Base-by-base conservation (phyloP, 768 basidiomycete species). In the Leccinellum rugosiceps region DNA sequence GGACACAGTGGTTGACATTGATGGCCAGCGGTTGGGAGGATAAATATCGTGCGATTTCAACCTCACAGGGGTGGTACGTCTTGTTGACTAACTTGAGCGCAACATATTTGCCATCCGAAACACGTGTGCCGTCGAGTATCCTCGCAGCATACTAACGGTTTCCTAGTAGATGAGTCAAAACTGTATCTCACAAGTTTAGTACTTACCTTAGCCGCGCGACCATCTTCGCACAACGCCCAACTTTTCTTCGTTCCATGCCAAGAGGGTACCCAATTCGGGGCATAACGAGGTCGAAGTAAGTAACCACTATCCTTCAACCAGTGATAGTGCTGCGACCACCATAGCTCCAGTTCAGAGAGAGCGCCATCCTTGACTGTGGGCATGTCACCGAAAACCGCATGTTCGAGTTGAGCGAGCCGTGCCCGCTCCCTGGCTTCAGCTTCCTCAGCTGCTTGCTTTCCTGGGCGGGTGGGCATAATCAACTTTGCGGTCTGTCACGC, bases 1-100 rank as follows among this genome's bases (percentile, higher is more conserved):
- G 74, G 2, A 75, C 64, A 13, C 75, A 76, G 48, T 77, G 73
- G 28, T 77, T 80, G 14, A 21, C 56, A 21, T 32, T 19, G 1
- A 0, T 38, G 0, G n/a, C 45, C 1, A 65, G 43, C 0, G 23
- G 0, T 14, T 48, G 23, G 0, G 57, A 57, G 6, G 60, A 60
- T 52, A 65, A 67, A 13, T 63, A 67, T 65, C 58, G 46, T 0
- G 53, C 60, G 32, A 79, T 74, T 1, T 68, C 59, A 11, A 68
- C 52, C 35, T 80, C 77, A 0, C 66, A 14, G 15, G 72, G 64
- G 48, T 66, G 61, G 41, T 43, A 1, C 10, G 28, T 5, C 44
- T 11, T 2, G 26, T 61, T 19, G 45, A 73, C 25, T 17, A 58
- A 31, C 52, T 78, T 78, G 28, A 80, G 56, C 1, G 51, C 26